Percentiles rank a stretch among this genome's conserved stretches.
phyloP scores from a whole-genome alignment of 177 flowering plant species.

The Telopea speciosissima region DNA sequence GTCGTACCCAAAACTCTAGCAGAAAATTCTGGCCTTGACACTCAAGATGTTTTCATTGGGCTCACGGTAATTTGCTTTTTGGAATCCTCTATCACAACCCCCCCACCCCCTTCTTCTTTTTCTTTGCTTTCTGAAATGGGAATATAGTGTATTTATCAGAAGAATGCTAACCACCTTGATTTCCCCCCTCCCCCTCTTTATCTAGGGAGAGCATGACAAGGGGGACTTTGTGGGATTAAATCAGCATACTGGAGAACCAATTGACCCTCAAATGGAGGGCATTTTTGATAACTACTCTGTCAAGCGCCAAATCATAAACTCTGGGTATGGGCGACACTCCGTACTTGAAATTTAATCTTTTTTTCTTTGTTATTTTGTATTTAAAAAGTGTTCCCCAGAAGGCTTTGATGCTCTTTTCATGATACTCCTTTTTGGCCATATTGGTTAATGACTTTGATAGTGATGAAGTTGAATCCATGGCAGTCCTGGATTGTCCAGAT shows the following conservation, averaged over 20 bases:
- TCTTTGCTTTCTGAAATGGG: background rate
- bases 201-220: constrained; percentile 58
- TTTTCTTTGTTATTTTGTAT: constrained; percentile 9
- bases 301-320: constrained; percentile 68
- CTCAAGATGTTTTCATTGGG: constrained; percentile 86
- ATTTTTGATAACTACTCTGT: constrained; percentile 81
- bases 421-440: background rate
- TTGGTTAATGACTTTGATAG: background rate
- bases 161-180: too few species aligned
- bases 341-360: background rate
- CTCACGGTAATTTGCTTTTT: constrained; percentile 50
- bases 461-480: background rate
- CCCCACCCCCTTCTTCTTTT: too few species aligned
- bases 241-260: constrained; percentile 60
- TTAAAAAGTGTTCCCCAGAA: background rate
- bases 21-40: constrained; percentile 96
- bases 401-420: background rate
- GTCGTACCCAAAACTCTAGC: constrained; percentile 98
- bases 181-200: background rate
- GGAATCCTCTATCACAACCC: too few species aligned
- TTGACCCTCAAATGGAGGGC: constrained; percentile 80
- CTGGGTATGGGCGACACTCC: constrained; percentile 41
- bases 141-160: background rate
- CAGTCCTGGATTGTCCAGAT: background rate
- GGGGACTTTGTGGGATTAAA: constrained; percentile 65